A percentile compares a stretch with the other conserved stretches of the same genome.
Conservation (phyloP, 495 filamentous ascomycete species). For the Penicillium chermesinum region DNA sequence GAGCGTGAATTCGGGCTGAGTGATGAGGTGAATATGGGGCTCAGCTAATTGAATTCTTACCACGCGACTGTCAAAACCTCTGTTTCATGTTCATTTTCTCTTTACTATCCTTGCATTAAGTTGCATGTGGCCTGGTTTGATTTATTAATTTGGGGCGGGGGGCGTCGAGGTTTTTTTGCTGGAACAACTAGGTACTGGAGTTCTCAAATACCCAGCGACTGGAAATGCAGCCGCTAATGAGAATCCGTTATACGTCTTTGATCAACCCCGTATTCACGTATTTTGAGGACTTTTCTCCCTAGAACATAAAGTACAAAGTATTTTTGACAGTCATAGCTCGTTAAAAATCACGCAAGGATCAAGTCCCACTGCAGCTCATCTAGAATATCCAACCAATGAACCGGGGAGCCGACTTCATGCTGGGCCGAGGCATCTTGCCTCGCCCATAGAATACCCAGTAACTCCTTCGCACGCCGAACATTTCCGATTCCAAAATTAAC, state of each 20-base stretch:
- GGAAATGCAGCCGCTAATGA: background rate
- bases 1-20: slow-evolving; percentile 44
- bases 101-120: background rate
- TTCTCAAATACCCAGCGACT: background rate
- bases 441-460: slow-evolving; percentile 33
- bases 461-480: slow-evolving; percentile 37
- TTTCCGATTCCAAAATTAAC: slow-evolving; percentile 42
- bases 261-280: too few relatives aligned
- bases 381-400: slow-evolving; percentile 41
- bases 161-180: background rate
- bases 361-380: slow-evolving; percentile 41
- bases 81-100: too few relatives aligned
- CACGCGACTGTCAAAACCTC: too few relatives aligned
- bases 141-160: background rate
- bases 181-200: background rate
- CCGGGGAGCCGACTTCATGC: background rate
- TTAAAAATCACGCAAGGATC: slow-evolving; percentile 27
- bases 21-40: slow-evolving; percentile 51
- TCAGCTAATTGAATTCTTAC: slow-evolving; percentile 34
- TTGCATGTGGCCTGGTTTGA: too few relatives aligned
- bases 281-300: too few relatives aligned
- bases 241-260: background rate
- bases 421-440: slow-evolving; percentile 14
- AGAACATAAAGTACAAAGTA: background rate
- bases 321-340: background rate